Base-by-base conservation (phyloP, 2,329 filamentous ascomycete species). In the Aspergillus quadrilineatus region DNA sequence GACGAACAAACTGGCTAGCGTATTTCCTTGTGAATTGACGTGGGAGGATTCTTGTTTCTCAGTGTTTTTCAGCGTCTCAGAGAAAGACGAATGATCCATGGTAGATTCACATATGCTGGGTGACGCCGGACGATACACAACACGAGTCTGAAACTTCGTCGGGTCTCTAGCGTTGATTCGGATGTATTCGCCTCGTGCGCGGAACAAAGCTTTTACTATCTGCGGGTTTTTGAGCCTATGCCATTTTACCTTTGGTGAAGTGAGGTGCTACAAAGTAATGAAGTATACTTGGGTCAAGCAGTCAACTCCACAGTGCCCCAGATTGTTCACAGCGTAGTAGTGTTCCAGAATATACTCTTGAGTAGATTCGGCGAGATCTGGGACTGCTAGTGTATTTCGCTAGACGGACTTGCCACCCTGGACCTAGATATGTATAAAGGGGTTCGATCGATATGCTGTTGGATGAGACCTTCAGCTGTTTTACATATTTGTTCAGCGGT, bases 161-260 rank as follows among this genome's bases (percentile, higher is more conserved):
- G 29, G 29, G 26, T 30, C 10, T 6, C 32, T 52, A 52, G 39
- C 30, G 8, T 44, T 29, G 39, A 44, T 44, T 52, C 36, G 29
- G 26, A 12, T 34, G 44, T 30, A 36, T 34, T n/a, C 29, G 36
- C 36, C 49, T 53, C 52, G 43, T 48, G 44, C 52, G 45, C 49
- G 43, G 36, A 34, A 44, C 26, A 46, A 54, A 54, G 45, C 34
- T 49, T 48, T 22, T 2, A 22, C 36, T 34, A 26, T 43, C 36
- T 42, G 51, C 51, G 42, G 51, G 51, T 37, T 39, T 26, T 41
- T 53, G 36, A 43, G 28, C 8, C 28, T 37, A 34, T 44, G 39
- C 49, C 43, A 12, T n/a, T 28, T 51, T 41, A 36, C 14, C 22
- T 22, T 22, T 22, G 22, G 22, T 22, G 22, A 22, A 22, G 22